Evolutionary conservation across 2,329 filamentous ascomycete genomes (phyloP), one percentile per base, ranked within the genome.

Genomic region (Coleophoma crateriformis): DNA sequence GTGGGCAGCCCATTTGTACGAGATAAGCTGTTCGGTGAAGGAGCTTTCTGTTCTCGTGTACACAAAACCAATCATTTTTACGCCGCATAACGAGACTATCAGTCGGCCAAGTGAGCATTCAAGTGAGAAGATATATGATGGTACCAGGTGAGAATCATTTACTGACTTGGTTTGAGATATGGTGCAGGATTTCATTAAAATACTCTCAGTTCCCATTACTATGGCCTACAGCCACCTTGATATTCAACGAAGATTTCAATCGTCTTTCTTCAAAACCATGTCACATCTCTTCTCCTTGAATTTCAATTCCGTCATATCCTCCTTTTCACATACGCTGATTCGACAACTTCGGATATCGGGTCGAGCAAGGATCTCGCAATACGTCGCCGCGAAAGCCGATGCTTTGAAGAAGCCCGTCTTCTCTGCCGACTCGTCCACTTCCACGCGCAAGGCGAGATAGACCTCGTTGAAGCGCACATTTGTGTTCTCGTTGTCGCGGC

Each of bases 381-480:
- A 59, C 19, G 46, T 38, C n/a, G n/a, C n/a, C 7, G 54, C 49
- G 37, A 59, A 61, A 14, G 57, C 54, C 11, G 54, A 53, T 15
- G 57, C 47, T n/a, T 39, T 54, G 13, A 54, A 51, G 11, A 44
- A 35, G 10, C 52, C 53, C 10, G 38, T 34, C 33, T 53, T 12
- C 11, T 43, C 50, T 7, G 58, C 59, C 12, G 47, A 54, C 3
- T 49, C 56, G 47, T 64, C 61, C 4, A 59, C 50, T 48, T 64
- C 59, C 17, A 67, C 63, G 3, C 58, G 60, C 11, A 58, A 57
- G 43, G 37, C 54, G 2, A 71, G 63, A 47, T 67, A 70, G n/a
- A 69, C 57, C 50, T 71, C 69, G 48, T 70, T 68, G 56, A 70
- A 66, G 15, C 68, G 67, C 8, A 72, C 57, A 46, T 67, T 69